phyloP scores from a whole-genome alignment of 176 grass and related monocot species.

The Cenchrus fungigraminus region DNA sequence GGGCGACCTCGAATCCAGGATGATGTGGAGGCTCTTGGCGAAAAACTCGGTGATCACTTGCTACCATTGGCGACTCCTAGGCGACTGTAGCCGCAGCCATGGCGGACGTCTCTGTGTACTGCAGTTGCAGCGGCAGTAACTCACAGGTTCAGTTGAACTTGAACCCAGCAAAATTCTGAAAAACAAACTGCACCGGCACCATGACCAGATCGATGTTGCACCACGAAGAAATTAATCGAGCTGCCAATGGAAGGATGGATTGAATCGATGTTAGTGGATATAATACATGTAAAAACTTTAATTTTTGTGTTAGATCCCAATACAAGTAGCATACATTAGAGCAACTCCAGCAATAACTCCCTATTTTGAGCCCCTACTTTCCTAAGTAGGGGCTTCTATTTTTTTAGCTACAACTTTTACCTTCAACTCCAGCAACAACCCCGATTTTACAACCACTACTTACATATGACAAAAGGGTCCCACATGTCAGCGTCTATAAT shows the following conservation, averaged over 20 bases:
- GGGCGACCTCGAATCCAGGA: conserved; percentile 88
- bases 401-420: too few species aligned
- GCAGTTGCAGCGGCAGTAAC: neutral
- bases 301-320: neutral
- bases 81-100: conserved; percentile 32
- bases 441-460: too few species aligned
- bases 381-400: too few species aligned
- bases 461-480: too few species aligned
- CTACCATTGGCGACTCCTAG: conserved; percentile 75
- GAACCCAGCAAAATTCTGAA: neutral
- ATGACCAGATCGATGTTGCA: neutral
- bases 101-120: neutral
- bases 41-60: conserved; percentile 97
- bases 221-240: neutral
- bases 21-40: conserved; percentile 92
- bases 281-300: neutral
- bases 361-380: too few species aligned
- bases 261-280: neutral
- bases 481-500: too few species aligned
- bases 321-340: neutral
- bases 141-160: neutral
- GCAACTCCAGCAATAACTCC: neutral
- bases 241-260: neutral
- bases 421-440: too few species aligned
- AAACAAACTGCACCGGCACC: neutral